Evolutionary conservation across 2,329 filamentous ascomycete genomes (phyloP).

Genomic region (Ilyonectria mors-panacis): DNA sequence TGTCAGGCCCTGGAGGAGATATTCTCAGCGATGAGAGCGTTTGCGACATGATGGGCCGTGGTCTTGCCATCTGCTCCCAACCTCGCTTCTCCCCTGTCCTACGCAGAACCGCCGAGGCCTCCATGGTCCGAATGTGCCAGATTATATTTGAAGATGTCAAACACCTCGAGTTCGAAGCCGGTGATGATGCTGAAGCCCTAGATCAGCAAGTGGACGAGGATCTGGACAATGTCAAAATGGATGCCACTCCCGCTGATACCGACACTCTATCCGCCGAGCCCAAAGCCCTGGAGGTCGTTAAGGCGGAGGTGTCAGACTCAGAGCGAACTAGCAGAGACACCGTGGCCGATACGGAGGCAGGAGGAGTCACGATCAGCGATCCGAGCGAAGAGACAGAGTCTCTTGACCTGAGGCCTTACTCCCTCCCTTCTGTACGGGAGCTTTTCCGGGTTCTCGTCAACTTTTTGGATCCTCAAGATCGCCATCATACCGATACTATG

Average conservation of each 20-base stretch:
- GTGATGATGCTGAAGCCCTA: conserved; percentile 75
- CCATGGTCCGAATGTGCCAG: conserved; percentile 99
- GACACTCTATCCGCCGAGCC: conserved; percentile 40
- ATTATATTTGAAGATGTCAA: conserved; percentile 97
- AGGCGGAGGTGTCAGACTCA: conserved; percentile 36
- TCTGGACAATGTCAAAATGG: conserved; percentile 86
- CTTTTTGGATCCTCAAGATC: conserved; percentile 92
- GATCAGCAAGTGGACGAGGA: conserved; percentile 78
- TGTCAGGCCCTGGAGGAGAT: conserved; percentile 92
- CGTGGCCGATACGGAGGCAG: conserved; percentile 62
- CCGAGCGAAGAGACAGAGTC: conserved; percentile 61
- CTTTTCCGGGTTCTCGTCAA: conserved; percentile 95
- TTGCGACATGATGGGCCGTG: conserved; percentile 99
- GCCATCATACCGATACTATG: conserved; percentile 93
- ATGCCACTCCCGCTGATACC: conserved; percentile 52
- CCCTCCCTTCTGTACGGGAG: conserved; percentile 92
- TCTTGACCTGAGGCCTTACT: conserved; percentile 85
- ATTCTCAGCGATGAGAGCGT: conserved; percentile 98
- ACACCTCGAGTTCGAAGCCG: conserved; percentile 81
- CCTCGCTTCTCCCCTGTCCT: conserved; percentile 91
- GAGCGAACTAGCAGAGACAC: conserved; percentile 64
- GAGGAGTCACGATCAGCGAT: conserved; percentile 44
- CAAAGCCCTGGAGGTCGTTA: conserved; percentile 37
- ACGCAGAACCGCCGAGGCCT: conserved; percentile 91
- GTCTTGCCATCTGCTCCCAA: conserved; percentile 96